Conservation (phyloP, 2,329 filamentous ascomycete genomes). For the Penicillium nordicum region DNA sequence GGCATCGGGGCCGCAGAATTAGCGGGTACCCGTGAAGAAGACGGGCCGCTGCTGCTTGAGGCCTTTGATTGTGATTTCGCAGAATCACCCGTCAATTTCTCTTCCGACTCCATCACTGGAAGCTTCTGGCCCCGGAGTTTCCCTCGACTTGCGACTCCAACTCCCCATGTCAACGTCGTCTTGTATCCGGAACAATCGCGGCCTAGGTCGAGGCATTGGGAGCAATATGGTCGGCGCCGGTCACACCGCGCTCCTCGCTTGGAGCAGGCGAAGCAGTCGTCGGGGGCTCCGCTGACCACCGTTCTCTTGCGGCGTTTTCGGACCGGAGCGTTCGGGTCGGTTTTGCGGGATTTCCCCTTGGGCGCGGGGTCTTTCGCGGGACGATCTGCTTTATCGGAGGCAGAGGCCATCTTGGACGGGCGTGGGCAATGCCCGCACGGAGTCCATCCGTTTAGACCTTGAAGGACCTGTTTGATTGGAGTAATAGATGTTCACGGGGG, state of each 20-base stretch:
- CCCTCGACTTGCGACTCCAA: slow-evolving; percentile 90
- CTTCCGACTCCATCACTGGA: slow-evolving; percentile 51
- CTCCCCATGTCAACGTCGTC: slow-evolving; percentile 93
- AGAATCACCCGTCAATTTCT: slow-evolving; percentile 32
- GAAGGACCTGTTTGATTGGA: neutral
- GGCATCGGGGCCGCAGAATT: slow-evolving; percentile 5
- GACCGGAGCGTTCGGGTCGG: slow-evolving; percentile 30
- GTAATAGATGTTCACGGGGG: neutral
- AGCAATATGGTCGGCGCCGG: slow-evolving; percentile 87
- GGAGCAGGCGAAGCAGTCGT: slow-evolving; percentile 92
- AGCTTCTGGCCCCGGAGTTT: slow-evolving; percentile 88
- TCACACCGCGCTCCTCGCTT: slow-evolving; percentile 85
- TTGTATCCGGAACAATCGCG: slow-evolving; percentile 96
- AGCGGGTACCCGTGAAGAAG: slow-evolving; percentile 7
- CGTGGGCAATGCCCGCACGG: slow-evolving; percentile 9
- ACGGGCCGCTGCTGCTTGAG: slow-evolving; percentile 9
- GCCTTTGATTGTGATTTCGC: slow-evolving; percentile 10
- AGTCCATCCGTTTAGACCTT: slow-evolving; percentile 13
- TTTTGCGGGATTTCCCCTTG: slow-evolving; percentile 27
- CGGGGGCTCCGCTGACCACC: slow-evolving; percentile 79
- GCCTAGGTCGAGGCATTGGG: slow-evolving; percentile 85
- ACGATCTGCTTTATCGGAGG: slow-evolving; percentile 12
- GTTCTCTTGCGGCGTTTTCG: slow-evolving; percentile 79
- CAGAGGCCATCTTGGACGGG: slow-evolving; percentile 15
- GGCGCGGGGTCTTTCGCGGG: slow-evolving; percentile 21